Conservation (phyloP, 1,139 yeast species). For the Ashbya aceris region DNA sequence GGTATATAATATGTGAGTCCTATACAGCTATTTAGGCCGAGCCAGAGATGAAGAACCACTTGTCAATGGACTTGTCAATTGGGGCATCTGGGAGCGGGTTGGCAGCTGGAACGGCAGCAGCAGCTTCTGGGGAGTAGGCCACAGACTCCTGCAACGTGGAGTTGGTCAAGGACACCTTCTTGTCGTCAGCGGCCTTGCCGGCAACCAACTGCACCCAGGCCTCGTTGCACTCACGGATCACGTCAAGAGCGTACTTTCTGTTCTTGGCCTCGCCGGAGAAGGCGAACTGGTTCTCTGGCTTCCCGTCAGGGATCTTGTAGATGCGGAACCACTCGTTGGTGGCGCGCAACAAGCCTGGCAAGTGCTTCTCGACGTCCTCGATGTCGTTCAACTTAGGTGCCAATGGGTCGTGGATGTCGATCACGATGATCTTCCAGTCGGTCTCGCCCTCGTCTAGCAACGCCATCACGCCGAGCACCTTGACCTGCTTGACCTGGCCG, state of each 20-base stretch:
- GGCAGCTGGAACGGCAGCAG: conserved; percentile 55
- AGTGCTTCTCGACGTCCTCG: conserved; percentile 62
- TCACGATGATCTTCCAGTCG: conserved; percentile 85
- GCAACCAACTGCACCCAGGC: conserved; percentile 63
- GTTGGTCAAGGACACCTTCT: conserved; percentile 57
- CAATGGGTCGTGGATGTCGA: conserved; percentile 66
- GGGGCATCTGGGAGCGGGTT: conserved; percentile 76
- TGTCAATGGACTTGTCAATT: conserved; percentile 92
- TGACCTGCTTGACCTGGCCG: conserved; percentile 74
- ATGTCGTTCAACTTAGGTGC: conserved; percentile 65
- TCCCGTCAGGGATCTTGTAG: conserved; percentile 86
- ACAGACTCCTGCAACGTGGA: conserved; percentile 58
- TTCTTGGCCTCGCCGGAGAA: conserved; percentile 73
- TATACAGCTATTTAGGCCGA: conserved; percentile 39
- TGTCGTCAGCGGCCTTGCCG: conserved; percentile 37
- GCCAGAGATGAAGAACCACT: conserved; percentile 98
- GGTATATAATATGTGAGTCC: neutral
- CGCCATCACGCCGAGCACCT: conserved; percentile 80
- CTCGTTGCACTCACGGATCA: conserved; percentile 58
- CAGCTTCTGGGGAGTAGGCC: conserved; percentile 41
- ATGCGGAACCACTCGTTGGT: conserved; percentile 88
- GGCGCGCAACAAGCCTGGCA: conserved; percentile 75
- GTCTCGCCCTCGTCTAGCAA: conserved; percentile 87
- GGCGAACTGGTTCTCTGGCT: conserved; percentile 80
- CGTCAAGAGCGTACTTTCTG: conserved; percentile 62